phyloP scores from a whole-genome alignment of 1,139 yeast genomes.

The Candida sp. region DNA sequence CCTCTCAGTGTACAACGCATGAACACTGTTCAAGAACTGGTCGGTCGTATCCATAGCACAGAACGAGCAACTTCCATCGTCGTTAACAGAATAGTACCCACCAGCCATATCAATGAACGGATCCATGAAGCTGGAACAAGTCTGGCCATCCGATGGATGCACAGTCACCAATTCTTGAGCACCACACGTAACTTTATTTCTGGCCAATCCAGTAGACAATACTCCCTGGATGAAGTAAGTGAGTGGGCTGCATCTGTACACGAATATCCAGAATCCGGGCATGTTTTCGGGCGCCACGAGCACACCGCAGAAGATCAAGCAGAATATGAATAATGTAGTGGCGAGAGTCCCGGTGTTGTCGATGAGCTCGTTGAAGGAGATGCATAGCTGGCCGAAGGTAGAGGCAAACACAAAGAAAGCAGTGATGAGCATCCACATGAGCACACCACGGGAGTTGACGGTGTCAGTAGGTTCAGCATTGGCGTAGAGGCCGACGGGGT shows the following conservation, averaged over 20 bases:
- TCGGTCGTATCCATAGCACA: constrained; percentile 57
- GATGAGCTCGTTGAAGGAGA: not conserved
- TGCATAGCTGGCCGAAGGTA: not conserved
- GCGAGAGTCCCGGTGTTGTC: not conserved
- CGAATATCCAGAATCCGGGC: not conserved
- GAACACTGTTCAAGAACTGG: constrained; percentile 48
- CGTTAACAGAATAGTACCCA: constrained; percentile 7
- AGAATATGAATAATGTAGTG: not conserved
- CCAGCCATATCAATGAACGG: not conserved
- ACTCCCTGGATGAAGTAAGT: not conserved
- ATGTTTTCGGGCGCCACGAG: not conserved
- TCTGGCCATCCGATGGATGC: not conserved
- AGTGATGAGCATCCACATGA: not conserved
- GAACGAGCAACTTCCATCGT: constrained; percentile 44
- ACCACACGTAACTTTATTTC: not conserved
- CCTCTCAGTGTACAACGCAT: constrained; percentile 33
- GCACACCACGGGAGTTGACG: not conserved
- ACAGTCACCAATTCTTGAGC: not conserved
- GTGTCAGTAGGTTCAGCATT: not conserved
- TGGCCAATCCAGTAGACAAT: not conserved
- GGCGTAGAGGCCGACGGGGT: not conserved
- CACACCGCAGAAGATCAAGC: not conserved
- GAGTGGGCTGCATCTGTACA: not conserved
- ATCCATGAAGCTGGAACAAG: not conserved
- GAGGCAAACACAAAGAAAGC: not conserved